A percentile compares a stretch with the other conserved stretches of the same genome.
These are phyloP conservation scores for Pichia gijzeniarum DNA, from an alignment of 805 yeast species.

Conservation along the genomic window DNA sequence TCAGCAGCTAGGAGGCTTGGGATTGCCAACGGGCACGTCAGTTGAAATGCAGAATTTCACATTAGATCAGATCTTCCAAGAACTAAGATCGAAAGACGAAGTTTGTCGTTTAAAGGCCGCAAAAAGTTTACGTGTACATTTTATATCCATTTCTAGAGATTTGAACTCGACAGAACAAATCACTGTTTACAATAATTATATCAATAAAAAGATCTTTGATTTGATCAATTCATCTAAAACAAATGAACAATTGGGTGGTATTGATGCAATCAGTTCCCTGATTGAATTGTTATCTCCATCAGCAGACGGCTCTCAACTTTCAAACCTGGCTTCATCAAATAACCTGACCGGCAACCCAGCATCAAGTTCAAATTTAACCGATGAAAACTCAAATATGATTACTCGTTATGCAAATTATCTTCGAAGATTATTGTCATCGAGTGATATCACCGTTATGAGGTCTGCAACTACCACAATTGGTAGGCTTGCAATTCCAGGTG, in stretches of 20 bases:
- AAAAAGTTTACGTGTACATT: constrained; percentile 58
- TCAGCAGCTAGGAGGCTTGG: constrained; percentile 2
- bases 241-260: constrained; percentile 78
- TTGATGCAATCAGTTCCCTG: constrained; percentile 81
- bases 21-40: constrained; percentile 12
- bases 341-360: not conserved
- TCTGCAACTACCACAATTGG: constrained; percentile 86
- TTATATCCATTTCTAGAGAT: constrained; percentile 72
- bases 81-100: constrained; percentile 38
- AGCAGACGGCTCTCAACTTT: constrained; percentile 24
- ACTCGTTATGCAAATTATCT: constrained; percentile 88
- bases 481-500: constrained; percentile 82
- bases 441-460: constrained; percentile 78
- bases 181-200: constrained; percentile 72
- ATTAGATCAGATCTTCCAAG: constrained; percentile 46
- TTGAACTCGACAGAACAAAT: constrained; percentile 69
- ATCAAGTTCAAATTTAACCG: constrained; percentile 26
- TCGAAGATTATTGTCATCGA: constrained; percentile 71
- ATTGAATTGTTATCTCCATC: constrained; percentile 79
- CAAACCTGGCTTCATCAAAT: constrained; percentile 31
- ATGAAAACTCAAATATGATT: constrained; percentile 81
- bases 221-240: constrained; percentile 70
- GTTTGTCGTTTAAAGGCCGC: constrained; percentile 52
- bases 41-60: constrained; percentile 29
- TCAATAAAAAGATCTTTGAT: constrained; percentile 83